Evolutionary conservation across 257 asterid genomes (phyloP), one percentile per base, ranked within the genome.

Genomic region (Orobanche coerulescens): DNA sequence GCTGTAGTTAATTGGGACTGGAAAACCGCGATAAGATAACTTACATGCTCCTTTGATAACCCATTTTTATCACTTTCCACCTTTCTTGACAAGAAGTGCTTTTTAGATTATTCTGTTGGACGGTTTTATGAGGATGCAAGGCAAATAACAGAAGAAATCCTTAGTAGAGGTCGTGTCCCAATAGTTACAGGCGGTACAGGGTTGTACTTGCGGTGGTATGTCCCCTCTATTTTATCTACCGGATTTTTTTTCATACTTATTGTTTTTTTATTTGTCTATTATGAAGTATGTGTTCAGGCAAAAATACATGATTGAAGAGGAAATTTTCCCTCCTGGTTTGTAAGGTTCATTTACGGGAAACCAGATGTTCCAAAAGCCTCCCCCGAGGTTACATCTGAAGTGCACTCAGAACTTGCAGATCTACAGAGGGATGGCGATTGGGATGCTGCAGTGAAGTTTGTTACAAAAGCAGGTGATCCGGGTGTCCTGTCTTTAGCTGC

Each of bases 101-200:
- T 36, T 61, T 62, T 80, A 91, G 98, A 92, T 5, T 92, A 92
- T 74, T 88, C 97, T n/a, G 95, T 80, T 73, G 98, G 95, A 51
- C 68, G 75, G 59, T 92, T 92, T 77, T 92, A 75, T 57, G 82
- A 72, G 79, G 97, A 92, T 68, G 97, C 94, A 61, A 89, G 98
- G 76, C 70, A 77, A 72, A 79, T 70, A 71, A 84, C 96, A 4
- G 84, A 64, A 65, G 95, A 86, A 62, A 68, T 84, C 43, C 91
- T 86, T 60, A 58, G 80, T 46, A 79, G 80, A 69, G 94, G 86
- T 23, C 88, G 74, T 48, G 93, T 86, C 69, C 98, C 98, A 16
- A 76, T 92, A 51, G 83, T 92, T 62, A 80, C 94, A 10, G 98
- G 98, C 16, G 98, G 98, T 46, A 92, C 95, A 40, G 98, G 98